Evolutionary conservation across 2,329 filamentous ascomycete genomes (phyloP), one percentile per base, ranked within the genome.

Genomic region (Microdochium bolleyi): DNA sequence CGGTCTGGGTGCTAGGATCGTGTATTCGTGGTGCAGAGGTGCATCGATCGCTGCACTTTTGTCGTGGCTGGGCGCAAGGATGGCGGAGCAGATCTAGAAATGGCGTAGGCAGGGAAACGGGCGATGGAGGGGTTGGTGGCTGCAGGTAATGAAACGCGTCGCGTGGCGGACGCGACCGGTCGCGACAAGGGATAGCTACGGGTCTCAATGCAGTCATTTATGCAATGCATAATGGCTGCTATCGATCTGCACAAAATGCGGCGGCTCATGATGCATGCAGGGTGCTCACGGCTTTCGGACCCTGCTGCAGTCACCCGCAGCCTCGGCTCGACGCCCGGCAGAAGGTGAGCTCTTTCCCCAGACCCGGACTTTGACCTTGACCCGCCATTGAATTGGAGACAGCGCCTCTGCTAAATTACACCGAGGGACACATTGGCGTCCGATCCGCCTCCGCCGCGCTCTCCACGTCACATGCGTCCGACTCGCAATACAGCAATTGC

Each of bases 41-140:
- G 57, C 56, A 52, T 50, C 34, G 64, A 60, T 57, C 54, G 57
- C 55, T 56, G 56, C 55, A 58, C 61, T 61, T 59, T 61, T 61
- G 61, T 52, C 51, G 52, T 14, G 52, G 44, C 8, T 50, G 34
- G 27, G 46, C 34, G 34, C 13, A 22, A 16, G 41, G 14, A 46
- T 46, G 41, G 10, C 14, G 19, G 16, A 16, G 16, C 19, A 19
- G 14, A 46, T 3, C 7, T 16, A 8, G 19, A 19, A 22, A 24
- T 13, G 10, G 16, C 41, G 41, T 46, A 46, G 41, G 19, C 41
- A 24, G 41, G 41, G 41, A 16, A 46, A 46, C 41, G 41, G 41
- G 4, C 5, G 22, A 22, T 27, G 24, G 25, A n/a, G 48, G 32
- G 48, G 24, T 24, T 32, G 48, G 24, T 24, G 10, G 25, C n/a